Conservation (phyloP, 352 stramenopile genomes). For the Phytopythium helicoides region DNA sequence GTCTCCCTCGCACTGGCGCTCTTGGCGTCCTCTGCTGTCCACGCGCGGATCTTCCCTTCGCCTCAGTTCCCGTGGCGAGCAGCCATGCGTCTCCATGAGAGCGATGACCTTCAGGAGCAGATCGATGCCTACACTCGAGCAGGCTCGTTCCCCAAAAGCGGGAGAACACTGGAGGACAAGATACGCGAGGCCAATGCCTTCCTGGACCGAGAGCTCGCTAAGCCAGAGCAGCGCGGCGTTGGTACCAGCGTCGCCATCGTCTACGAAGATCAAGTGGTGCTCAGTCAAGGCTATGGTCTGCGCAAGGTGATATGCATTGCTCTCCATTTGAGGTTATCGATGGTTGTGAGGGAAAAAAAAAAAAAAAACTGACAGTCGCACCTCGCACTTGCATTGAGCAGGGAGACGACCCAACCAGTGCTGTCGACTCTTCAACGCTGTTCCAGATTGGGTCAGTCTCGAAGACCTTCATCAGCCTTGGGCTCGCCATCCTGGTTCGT, state of each 20-base stretch:
- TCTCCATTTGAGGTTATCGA: no score
- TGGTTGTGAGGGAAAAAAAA: no score
- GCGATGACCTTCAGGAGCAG: constrained; percentile 20
- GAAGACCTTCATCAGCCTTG: constrained; percentile 61
- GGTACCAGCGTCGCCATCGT: constrained; percentile 45
- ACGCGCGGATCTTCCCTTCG: constrained; percentile 13
- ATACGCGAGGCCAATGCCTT: constrained; percentile 39
- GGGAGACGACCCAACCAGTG: constrained; percentile 24
- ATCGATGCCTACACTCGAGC: constrained; percentile 31
- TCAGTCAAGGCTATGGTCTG: constrained; percentile 42
- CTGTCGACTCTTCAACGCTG: constrained; percentile 38
- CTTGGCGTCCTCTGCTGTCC: neutral
- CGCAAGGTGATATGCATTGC: constrained; percentile 12
- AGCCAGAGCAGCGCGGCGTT: constrained; percentile 30
- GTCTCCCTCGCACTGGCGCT: neutral
- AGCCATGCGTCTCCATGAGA: constrained; percentile 7
- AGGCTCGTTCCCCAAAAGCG: constrained; percentile 30
- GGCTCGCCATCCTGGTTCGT: constrained; percentile 34
- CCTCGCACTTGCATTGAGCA: constrained; percentile 1
- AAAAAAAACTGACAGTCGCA: no score
- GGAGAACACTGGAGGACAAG: constrained; percentile 39
- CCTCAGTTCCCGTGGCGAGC: constrained; percentile 22
- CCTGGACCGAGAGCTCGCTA: constrained; percentile 37
- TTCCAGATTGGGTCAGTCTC: constrained; percentile 72
- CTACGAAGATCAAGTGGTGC: constrained; percentile 42